Base-by-base conservation (phyloP, 371 early-diverging fungal species). In the Circinella umbellata region DNA sequence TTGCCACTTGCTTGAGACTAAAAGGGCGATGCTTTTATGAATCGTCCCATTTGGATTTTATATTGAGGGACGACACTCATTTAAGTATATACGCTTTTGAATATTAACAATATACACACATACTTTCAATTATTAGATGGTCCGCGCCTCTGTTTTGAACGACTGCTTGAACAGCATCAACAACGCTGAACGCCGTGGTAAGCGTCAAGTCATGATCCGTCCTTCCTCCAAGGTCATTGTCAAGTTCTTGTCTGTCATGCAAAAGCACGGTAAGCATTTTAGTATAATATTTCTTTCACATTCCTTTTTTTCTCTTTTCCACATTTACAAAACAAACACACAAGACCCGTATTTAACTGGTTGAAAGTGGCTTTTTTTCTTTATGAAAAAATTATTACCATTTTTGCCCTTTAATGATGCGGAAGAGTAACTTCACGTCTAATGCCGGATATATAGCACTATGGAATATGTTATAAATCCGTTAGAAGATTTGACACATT, bases 171-270 rank as follows among this genome's bases (percentile, higher is more conserved):
- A 96, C 91, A 91, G 90, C 89, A 99, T 99, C 86, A 93, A 93
- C 93, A 99, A 99, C 83, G 69, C 71, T 48, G 71, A 71, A 57
- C 69, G 67, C 49, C 73, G 76, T 61, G 98, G 97, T 73, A 97
- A 97, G 91, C 92, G 97, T 76, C 97, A 98, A 86, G 98, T 99
- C 64, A 74, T 98, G 69, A 85, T 99, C 81, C 93, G 96, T 70
- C 95, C 96, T 69, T 91, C 92, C 72, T 96, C 97, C 82, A 97
- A 97, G 90, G 96, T 98, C 82, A 91, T 97, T 73, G 89, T 96
- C 89, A 94, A 94, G 89, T 99, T 99, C 91, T 86, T 99, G 68
- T 92, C 94, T 71, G 96, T 97, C 80, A 99, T 99, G 99, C 99
- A 97, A 88, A 93, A 93, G 87, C 96, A 96, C 85, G 96, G 93